Conservation (phyloP, 139 green algal species). For the Picochlorum sp. region DNA sequence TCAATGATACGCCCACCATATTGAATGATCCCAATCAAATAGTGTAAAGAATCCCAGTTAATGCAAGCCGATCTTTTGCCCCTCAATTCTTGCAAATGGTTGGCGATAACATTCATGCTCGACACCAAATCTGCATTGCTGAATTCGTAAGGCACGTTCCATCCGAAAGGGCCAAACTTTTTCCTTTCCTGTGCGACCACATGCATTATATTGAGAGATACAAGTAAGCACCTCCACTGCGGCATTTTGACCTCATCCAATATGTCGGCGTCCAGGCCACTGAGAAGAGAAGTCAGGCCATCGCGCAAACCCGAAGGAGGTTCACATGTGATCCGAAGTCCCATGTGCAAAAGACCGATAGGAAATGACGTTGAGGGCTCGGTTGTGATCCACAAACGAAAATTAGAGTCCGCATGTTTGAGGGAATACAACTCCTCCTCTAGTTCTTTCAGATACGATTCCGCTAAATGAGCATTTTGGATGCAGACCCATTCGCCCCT, state of each 20-base stretch:
- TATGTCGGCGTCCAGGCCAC: constrained; percentile 81
- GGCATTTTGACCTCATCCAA: constrained; percentile 54
- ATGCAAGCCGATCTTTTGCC: constrained; percentile 55
- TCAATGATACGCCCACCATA: constrained; percentile 95
- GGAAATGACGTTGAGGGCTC: constrained; percentile 87
- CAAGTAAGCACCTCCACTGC: constrained; percentile 92
- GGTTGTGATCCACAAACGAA: constrained; percentile 90
- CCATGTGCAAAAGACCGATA: constrained; percentile 82
- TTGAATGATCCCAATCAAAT: constrained; percentile 90
- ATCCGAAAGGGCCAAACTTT: constrained; percentile 93
- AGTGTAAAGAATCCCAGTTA: constrained; percentile 61
- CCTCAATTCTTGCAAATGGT: constrained; percentile 90
- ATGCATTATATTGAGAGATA: constrained; percentile 90
- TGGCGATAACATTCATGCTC: constrained; percentile 66
- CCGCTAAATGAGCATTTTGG: constrained; percentile 92
- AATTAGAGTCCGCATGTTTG: constrained; percentile 58
- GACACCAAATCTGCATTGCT: constrained; percentile 82
- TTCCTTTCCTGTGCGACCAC: constrained; percentile 77
- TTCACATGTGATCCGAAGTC: constrained; percentile 76
- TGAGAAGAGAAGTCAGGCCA: constrained; percentile 71
- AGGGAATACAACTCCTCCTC: constrained; percentile 56
- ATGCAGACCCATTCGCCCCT: constrained; percentile 93
- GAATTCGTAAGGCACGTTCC: constrained; percentile 97
- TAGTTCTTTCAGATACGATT: constrained; percentile 83
- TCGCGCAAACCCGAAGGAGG: constrained; percentile 87